These are phyloP conservation scores for Ilyonectria robusta DNA, from an alignment of 2,329 filamentous ascomycete species.

Conservation along the genomic window DNA sequence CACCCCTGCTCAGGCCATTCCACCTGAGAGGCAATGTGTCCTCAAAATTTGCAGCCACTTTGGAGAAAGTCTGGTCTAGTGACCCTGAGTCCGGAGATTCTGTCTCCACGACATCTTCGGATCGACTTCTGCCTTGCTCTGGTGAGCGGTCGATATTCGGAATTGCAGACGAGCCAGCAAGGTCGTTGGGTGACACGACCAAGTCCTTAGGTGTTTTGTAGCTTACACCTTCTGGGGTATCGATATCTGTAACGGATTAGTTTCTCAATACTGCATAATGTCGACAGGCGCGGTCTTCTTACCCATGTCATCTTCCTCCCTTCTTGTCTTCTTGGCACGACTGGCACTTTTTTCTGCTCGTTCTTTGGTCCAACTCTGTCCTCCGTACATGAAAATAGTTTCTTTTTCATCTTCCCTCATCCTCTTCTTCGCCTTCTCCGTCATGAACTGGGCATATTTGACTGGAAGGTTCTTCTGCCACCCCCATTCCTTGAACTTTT, in stretches of 20 bases:
- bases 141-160: background rate
- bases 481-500: conserved; percentile 1
- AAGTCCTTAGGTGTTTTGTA: background rate
- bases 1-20: background rate
- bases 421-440: background rate
- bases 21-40: background rate
- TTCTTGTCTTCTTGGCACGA: background rate
- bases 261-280: background rate
- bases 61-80: no score
- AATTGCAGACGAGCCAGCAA: background rate
- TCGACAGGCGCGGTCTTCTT: background rate
- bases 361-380: background rate
- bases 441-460: background rate
- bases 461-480: conserved; percentile 3
- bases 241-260: background rate
- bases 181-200: background rate
- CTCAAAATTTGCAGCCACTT: background rate
- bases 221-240: background rate
- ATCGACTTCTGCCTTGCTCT: background rate
- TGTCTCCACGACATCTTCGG: background rate
- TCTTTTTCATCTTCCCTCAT: background rate
- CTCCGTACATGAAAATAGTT: background rate
- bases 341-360: background rate
- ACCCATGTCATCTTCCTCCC: background rate
- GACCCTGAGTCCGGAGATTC: background rate